Base-by-base conservation (phyloP, 2,329 filamentous ascomycete species). In the Dendryphion nanum region DNA sequence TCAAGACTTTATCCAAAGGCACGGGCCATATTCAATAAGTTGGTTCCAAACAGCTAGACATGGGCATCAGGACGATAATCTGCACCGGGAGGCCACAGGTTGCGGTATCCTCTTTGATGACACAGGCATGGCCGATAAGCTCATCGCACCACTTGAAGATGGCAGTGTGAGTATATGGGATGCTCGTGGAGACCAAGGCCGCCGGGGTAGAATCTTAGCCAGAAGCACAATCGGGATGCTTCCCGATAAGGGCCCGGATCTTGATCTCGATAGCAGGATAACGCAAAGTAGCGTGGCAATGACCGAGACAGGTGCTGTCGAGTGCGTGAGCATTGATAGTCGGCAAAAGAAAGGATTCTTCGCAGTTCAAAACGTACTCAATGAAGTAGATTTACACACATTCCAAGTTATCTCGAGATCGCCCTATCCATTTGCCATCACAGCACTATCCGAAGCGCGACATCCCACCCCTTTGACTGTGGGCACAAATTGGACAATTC, bases 121-220 rank as follows among this genome's bases (percentile, higher is more conserved):
- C 16, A 71, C 73, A 1, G 74, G 72, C 21, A 67, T 77, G 14
- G 71, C 78, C 17, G 72, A 76, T 45, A 72, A 83, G 37, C 81
- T 87, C 0, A 76, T 95, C 13, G 83, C 85, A 1, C 88, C 89
- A 2, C 71, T 95, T 6, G 88, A 94, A 41, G 87, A 96, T 58
- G 89, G 89, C 0, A 89, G 86, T 35, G 77, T 96, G n/a, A 87
- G 84, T 51, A 67, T 95, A 5, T 96, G 89, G 89, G 86, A 95
- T 29, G 59, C 55, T 2, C 37, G 42, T n/a, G 46, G 51, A 1
- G 47, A 45, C 15, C 77, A 75, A 51, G 83, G 83, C 4, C 76
- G 74, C 2, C 77, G 75, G 47, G 85, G 86, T 2, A 77, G 73
- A 3, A 78, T 93, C 20, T 49, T 86, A 8, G 81, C 78, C 1